These are phyloP conservation scores for Cadophora sp. DNA, from an alignment of 2,329 filamentous ascomycete species.

Conservation along the genomic window DNA sequence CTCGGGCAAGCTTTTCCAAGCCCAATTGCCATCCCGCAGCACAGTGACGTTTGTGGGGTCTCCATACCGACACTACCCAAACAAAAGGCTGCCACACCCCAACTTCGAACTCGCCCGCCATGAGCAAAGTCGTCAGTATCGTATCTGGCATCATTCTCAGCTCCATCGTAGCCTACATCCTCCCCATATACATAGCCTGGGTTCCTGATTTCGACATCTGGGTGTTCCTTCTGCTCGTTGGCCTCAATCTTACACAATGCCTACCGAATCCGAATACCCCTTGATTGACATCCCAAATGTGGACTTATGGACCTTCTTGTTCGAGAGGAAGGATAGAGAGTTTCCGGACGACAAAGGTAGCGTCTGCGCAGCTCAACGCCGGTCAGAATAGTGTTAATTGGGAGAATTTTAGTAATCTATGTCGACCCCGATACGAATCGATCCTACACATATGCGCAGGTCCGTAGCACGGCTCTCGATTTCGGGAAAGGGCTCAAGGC, in stretches of 20 bases:
- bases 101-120: slow-evolving; percentile 17
- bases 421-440: slow-evolving; percentile 73
- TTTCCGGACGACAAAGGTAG: slow-evolving; percentile 78
- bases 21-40: neutral
- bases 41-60: slow-evolving; percentile 20
- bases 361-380: slow-evolving; percentile 24
- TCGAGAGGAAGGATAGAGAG: slow-evolving; percentile 68
- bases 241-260: slow-evolving; percentile 42
- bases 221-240: slow-evolving; percentile 37
- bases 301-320: slow-evolving; percentile 81
- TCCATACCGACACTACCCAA: slow-evolving; percentile 29
- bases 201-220: slow-evolving; percentile 38
- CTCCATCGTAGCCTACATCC: slow-evolving; percentile 30
- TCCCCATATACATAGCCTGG: slow-evolving; percentile 39
- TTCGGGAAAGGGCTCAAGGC: slow-evolving; percentile 83
- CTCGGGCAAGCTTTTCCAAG: neutral
- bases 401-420: slow-evolving; percentile 68
- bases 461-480: slow-evolving; percentile 69
- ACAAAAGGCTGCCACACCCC: slow-evolving; percentile 4
- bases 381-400: neutral
- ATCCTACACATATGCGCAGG: slow-evolving; percentile 73
- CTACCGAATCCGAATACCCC: slow-evolving; percentile 38
- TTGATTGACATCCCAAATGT: slow-evolving; percentile 71
- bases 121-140: slow-evolving; percentile 33
- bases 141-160: slow-evolving; percentile 36